A percentile compares a stretch with the other conserved stretches of the same genome.
These are phyloP conservation scores for Phyllostachys edulis DNA, from an alignment of 176 grass and related monocot genomes.

Conservation along the genomic window DNA sequence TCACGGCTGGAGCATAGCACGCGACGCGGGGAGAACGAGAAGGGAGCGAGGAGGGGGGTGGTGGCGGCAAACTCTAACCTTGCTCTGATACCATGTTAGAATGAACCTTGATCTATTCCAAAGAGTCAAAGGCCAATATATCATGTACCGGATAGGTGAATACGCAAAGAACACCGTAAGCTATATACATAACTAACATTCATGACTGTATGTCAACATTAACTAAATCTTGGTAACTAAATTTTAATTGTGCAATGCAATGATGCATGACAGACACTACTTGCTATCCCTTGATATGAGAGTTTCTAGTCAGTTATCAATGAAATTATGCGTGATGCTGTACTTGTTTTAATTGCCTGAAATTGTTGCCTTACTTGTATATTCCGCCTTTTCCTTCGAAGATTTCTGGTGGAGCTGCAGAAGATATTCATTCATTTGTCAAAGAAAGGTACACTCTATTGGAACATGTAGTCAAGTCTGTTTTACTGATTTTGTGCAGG, in stretches of 20 bases:
- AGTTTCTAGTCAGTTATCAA: neutral
- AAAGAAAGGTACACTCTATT: slow-evolving; percentile 73
- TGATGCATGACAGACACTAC: slow-evolving; percentile 6
- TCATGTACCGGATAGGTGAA: too few species aligned
- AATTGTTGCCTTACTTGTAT: slow-evolving; percentile 22
- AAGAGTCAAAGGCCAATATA: too few species aligned
- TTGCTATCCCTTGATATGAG: neutral
- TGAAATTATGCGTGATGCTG: slow-evolving; percentile 15
- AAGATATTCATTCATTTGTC: slow-evolving; percentile 74
- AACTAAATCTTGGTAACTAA: slow-evolving; percentile 7
- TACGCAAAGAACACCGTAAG: too few species aligned
- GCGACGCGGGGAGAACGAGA: too few species aligned
- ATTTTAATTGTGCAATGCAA: slow-evolving; percentile 4
- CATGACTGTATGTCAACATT: slow-evolving; percentile 6
- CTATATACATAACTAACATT: too few species aligned
- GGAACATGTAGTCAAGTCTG: slow-evolving; percentile 12
- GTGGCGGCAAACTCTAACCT: too few species aligned
- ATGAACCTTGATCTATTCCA: too few species aligned
- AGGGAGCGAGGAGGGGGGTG: too few species aligned
- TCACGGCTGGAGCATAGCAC: too few species aligned
- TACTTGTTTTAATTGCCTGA: slow-evolving; percentile 5
- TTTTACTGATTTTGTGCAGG: neutral
- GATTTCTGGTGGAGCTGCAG: slow-evolving; percentile 81
- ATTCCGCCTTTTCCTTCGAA: slow-evolving; percentile 38
- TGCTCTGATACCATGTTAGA: too few species aligned